Percentiles rank a stretch among this genome's conserved stretches.
Evolutionary conservation across 2,329 filamentous ascomycete species (phyloP).

Genomic region (Calcarisporium arbuscula): DNA sequence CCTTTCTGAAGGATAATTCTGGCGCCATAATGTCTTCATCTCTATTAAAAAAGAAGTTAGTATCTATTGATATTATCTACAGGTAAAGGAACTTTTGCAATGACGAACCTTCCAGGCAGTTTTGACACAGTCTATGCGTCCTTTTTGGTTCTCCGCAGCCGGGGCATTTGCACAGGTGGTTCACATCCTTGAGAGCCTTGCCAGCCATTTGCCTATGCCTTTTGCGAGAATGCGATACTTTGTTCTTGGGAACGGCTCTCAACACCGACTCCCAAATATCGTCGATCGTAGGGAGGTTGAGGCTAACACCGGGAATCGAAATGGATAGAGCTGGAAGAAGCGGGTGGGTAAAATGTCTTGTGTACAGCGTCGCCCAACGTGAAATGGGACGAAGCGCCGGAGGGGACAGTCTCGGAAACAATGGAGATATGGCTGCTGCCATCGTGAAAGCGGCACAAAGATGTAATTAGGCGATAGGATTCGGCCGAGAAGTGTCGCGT

Average conservation of each 20-base stretch:
- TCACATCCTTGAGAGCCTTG: conserved; percentile 89
- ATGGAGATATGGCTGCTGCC: conserved; percentile 37
- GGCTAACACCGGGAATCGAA: conserved; percentile 54
- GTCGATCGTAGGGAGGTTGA: conserved; percentile 54
- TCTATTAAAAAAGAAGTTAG: conserved; percentile 23
- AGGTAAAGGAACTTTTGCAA: neutral
- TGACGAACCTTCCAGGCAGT: conserved; percentile 73
- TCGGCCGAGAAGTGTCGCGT: too few species aligned
- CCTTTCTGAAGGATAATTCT: conserved; percentile 29
- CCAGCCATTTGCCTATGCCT: conserved; percentile 89
- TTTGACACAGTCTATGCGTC: conserved; percentile 80
- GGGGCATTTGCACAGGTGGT: conserved; percentile 78
- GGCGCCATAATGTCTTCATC: conserved; percentile 38
- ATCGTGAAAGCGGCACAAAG: conserved; percentile 28
- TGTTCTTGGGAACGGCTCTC: conserved; percentile 94
- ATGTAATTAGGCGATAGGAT: too few species aligned
- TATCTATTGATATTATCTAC: conserved; percentile 1
- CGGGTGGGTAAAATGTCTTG: conserved; percentile 38
- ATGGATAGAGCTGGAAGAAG: conserved; percentile 50
- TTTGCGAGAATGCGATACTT: conserved; percentile 95
- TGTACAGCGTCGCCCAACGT: conserved; percentile 37
- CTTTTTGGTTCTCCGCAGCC: conserved; percentile 84
- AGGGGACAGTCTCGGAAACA: conserved; percentile 50
- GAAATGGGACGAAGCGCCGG: conserved; percentile 33
- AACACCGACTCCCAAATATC: conserved; percentile 92